Percentiles rank a stretch among this genome's conserved stretches.
These are phyloP conservation scores for Neurospora sp. DNA, from an alignment of 495 filamentous ascomycete species.

Conservation along the genomic window DNA sequence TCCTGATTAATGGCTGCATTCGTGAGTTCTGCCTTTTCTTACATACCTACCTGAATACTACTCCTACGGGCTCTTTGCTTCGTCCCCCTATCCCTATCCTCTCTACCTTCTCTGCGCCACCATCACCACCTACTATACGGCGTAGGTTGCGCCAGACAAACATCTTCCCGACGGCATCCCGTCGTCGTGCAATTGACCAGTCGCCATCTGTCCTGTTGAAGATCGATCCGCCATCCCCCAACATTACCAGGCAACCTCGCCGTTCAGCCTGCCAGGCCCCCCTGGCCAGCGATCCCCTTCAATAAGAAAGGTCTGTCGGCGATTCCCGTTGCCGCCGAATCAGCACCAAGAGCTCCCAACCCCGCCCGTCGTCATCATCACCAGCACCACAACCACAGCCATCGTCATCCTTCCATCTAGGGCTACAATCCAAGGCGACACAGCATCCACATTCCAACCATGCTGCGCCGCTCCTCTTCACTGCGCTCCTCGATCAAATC, in stretches of 20 bases:
- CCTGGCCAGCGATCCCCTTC: background rate
- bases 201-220: background rate
- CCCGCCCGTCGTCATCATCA: conserved; percentile 1
- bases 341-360: background rate
- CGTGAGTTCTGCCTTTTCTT: conserved; percentile 24
- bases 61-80: conserved; percentile 3
- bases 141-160: background rate
- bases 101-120: background rate
- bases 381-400: background rate
- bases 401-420: background rate
- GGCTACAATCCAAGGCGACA: background rate
- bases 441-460: background rate
- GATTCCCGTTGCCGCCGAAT: background rate
- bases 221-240: background rate
- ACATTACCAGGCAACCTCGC: background rate
- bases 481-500: background rate
- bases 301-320: background rate
- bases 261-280: background rate
- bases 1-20: conserved; percentile 36
- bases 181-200: background rate
- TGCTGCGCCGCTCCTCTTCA: conserved; percentile 1
- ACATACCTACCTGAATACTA: conserved; percentile 24
- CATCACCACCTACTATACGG: background rate
- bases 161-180: background rate
- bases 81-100: background rate